Percentiles rank a stretch among this genome's conserved stretches.
Evolutionary conservation across 2,329 filamentous ascomycete species (phyloP).

Genomic region (Cadophora sp.): DNA sequence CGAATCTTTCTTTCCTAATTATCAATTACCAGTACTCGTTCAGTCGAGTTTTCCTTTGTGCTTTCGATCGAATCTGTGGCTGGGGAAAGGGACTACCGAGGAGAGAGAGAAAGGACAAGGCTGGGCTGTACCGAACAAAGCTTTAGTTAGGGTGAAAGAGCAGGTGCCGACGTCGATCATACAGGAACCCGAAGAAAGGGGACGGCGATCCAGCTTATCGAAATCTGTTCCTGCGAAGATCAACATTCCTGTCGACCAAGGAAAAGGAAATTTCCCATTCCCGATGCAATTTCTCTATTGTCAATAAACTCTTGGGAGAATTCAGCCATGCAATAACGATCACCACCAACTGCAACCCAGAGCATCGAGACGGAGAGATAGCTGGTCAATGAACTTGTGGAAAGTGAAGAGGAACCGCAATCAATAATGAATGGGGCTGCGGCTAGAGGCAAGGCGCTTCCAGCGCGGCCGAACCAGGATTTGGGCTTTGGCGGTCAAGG

Average conservation of each 20-base stretch:
- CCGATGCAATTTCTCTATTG: not conserved
- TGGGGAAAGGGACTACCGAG: not conserved
- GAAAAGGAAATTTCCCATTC: not conserved
- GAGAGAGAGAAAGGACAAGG: not conserved
- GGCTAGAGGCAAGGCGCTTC: slow-evolving; percentile 29
- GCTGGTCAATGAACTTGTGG: not conserved
- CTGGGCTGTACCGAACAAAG: not conserved
- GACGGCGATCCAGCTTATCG: slow-evolving; percentile 20
- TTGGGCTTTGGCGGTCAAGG: slow-evolving; percentile 30
- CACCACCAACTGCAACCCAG: slow-evolving; percentile 4
- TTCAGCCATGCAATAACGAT: slow-evolving; percentile 21
- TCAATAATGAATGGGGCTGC: slow-evolving; percentile 28
- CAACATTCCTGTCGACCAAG: not conserved
- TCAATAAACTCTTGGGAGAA: not conserved
- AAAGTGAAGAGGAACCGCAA: not conserved
- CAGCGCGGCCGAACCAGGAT: slow-evolving; percentile 34
- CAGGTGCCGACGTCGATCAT: slow-evolving; percentile 23
- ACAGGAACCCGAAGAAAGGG: slow-evolving; percentile 17
- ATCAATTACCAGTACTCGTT: not conserved
- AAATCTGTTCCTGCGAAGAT: slow-evolving; percentile 16
- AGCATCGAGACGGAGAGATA: not conserved
- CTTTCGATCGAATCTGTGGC: not conserved
- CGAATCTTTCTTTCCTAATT: no score
- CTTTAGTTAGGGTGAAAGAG: slow-evolving; percentile 1
- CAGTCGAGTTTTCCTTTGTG: not conserved